Evolutionary conservation across 2,329 filamentous ascomycete genomes (phyloP), one percentile per base, ranked within the genome.

Genomic region (Xylariaceae sp.): DNA sequence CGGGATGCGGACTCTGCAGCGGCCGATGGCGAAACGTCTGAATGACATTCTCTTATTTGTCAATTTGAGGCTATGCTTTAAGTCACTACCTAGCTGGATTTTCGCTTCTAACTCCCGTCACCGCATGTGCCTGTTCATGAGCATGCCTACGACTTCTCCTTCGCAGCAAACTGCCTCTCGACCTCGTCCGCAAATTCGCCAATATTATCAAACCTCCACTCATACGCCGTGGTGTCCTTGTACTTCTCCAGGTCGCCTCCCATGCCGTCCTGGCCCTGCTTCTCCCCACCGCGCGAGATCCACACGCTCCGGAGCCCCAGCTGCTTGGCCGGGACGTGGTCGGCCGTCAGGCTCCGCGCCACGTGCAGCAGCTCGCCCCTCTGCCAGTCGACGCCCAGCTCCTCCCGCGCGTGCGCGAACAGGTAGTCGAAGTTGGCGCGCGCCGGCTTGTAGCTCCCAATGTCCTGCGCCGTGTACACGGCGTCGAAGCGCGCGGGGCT

Each of bases 371-470:
- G 74, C 56, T 84, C 73, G 0, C 74, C 73, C 56, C 77, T 77
- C 24, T 78, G 75, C 57, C 60, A 61, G 4, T 69, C 64, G 0
- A 89, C 67, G 0, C 80, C 84, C 45, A 87, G 80, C 5, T 83
- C 78, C 3, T 69, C 62, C 63, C 79, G 57, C 15, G 82, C 78
- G 27, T 79, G 74, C 11, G 70, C 67, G 11, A 90, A 73, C 70
- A 91, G 73, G 64, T 87, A 87, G 50, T 81, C 75, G 60, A 92
- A 92, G 63, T 90, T 91, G 23, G 68, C 67, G 30, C 72, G 67
- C 56, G 81, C 73, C 0, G 89, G 89, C 73, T 92, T 92, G 69
- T 91, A 92, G 6, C 75, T 78, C 1, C 88, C 87, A 47, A 91
- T 83, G 37, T 88, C 81, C 70, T 91, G 76, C 1, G 88, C 88